Evolutionary conservation across 2,329 filamentous ascomycete genomes (phyloP), one percentile per base, ranked within the genome.

Genomic region (Penicillium expansum): DNA sequence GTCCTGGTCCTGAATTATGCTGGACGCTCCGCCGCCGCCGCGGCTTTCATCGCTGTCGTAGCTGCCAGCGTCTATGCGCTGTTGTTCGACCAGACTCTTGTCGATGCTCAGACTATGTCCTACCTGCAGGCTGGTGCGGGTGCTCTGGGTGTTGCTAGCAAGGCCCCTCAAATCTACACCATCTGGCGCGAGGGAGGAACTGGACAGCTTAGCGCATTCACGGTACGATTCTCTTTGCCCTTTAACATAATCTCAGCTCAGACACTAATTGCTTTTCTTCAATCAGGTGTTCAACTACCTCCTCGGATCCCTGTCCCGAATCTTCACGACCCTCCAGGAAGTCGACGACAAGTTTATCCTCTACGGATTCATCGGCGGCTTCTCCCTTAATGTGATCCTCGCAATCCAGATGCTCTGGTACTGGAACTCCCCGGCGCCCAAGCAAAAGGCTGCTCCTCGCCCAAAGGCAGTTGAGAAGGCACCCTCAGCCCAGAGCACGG

Each of bases 301-400:
- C 69, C 82, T 87, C 67, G 94, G 95, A 38, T 96, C 92, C 42
- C 85, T 97, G 57, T 90, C 91, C 27, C 90, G 94, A 72, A 96
- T 99, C 79, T 99, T 97, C 77, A 99, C 94, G 32, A 99, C 95
- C 9, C 80, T 99, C 56, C 92, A 97, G 71, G 94, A 99, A 80
- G 94, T 99, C 58, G 90, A 96, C 74, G 94, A 99, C 76, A 92
- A 92, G 77, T 82, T 97, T 57, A 97, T 99, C 68, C 83, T 99
- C 27, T 97, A 96, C 77, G 90, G 92, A 49, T 97, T 96, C 81
- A 79, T 97, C 54, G 91, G 92, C 8, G 94, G 92, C 29, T 97
- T 97, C 73, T 78, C 81, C n/a, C 84, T 99, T 67, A 99, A 99
- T 76, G 81, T 87, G 56, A 83, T 99, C 55, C 82, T 99, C 56